Evolutionary conservation across 1,284 basidiomycete genomes (phyloP), one percentile per base, ranked within the genome.

Genomic region (Mixia osmundae): DNA sequence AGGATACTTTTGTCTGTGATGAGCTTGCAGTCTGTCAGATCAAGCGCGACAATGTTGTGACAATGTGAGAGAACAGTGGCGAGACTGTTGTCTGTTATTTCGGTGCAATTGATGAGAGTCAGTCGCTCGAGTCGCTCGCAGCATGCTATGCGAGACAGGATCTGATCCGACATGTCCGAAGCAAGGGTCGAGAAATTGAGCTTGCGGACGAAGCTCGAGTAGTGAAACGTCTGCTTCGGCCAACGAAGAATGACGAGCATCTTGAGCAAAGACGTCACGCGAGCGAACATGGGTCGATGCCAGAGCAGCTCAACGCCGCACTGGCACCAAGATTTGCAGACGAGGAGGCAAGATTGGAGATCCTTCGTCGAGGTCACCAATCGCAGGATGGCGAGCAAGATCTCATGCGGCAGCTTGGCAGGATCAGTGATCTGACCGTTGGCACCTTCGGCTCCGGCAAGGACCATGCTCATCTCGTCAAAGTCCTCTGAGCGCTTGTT

Each of bases 241-340:
- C 50, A 60, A 14, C 62, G 59, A 40, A 83, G 60, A 25, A 76
- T 61, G 35, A 64, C 59, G 49, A 82, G 67, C 67, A 83, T 73
- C 57, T 76, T 75, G 54, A 72, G 66, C 35, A 89, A 66, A 29
- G 73, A 73, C 35, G 66, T 62, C 40, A 72, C 64, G 42, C 68
- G 69, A 38, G 68, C 63, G 52, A 89, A 72, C 37, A 65, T 64
- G 12, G 89, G 87, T 48, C 80, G 76, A 56, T 87, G 76, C 89
- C 89, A 99, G 15, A 97, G 66, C 14, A 95, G 66, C 55, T 94
- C 83, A 37, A 89, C 83, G 6, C 82, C 74, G 56, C 83, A 89
- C 50, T 87, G 72, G 61, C 85, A 94, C 87, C 91, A 97, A 10
- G 72, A 66, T 39, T 79, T 72, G 25, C 75, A 85, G 23, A 95